These are phyloP conservation scores for Aspergillus candidus DNA, from an alignment of 2,329 filamentous ascomycete genomes.

Conservation along the genomic window DNA sequence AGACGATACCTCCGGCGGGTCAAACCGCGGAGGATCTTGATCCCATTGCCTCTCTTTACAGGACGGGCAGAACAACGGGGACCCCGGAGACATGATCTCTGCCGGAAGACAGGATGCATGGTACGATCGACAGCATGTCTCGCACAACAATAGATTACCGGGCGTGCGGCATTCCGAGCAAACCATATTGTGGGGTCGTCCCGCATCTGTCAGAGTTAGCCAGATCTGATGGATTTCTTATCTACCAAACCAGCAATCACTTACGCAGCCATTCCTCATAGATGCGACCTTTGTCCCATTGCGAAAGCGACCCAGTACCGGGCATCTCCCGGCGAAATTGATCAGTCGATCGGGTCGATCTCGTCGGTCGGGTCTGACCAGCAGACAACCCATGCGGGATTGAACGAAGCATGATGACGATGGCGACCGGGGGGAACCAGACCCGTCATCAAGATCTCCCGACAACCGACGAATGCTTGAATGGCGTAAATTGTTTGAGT, in stretches of 20 bases:
- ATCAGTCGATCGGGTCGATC: background rate
- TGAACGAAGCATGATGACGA: too few species aligned
- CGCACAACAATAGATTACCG: conserved; percentile 21
- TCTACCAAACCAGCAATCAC: background rate
- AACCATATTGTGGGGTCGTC: conserved; percentile 26
- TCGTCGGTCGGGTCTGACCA: background rate
- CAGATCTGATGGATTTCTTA: background rate
- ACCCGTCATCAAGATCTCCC: too few species aligned
- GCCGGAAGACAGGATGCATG: conserved; percentile 20
- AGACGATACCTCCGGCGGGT: conserved; percentile 3
- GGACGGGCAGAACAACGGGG: conserved; percentile 22
- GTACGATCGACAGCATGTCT: conserved; percentile 29
- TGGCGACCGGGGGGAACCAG: too few species aligned
- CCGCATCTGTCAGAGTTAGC: conserved; percentile 18
- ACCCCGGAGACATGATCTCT: background rate
- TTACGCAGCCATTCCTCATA: conserved; percentile 28
- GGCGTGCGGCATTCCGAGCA: conserved; percentile 24
- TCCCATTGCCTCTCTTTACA: conserved; percentile 22
- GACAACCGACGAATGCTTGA: too few species aligned
- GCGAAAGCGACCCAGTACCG: too few species aligned
- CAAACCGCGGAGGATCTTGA: conserved; percentile 11
- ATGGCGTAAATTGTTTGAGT: too few species aligned
- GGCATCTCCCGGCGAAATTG: background rate
- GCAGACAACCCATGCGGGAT: background rate
- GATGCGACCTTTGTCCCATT: conserved; percentile 17